These are phyloP conservation scores for Ascosphaera pollenicola DNA, from an alignment of 2,329 filamentous ascomycete genomes.

Conservation along the genomic window DNA sequence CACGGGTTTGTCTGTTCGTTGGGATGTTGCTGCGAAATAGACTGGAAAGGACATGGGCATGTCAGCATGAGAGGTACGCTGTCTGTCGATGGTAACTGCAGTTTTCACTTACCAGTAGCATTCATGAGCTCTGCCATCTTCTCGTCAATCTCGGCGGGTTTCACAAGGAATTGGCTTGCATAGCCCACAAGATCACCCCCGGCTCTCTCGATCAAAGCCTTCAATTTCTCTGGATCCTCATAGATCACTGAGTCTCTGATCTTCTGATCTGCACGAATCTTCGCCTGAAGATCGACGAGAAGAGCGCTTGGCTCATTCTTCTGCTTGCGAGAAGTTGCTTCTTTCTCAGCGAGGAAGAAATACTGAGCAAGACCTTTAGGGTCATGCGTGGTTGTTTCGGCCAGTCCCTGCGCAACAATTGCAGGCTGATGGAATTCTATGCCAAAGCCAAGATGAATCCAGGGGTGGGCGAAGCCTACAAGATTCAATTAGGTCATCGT, in stretches of 20 bases:
- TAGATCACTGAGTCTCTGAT: constrained; percentile 31
- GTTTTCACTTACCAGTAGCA: constrained; percentile 22
- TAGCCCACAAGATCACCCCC: constrained; percentile 39
- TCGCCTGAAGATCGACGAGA: constrained; percentile 39
- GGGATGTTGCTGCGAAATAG: constrained; percentile 38
- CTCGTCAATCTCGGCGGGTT: constrained; percentile 32
- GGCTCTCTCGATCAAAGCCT: constrained; percentile 45
- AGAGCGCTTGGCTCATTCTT: constrained; percentile 10
- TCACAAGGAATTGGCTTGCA: constrained; percentile 36
- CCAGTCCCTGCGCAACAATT: constrained; percentile 58
- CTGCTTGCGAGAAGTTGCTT: constrained; percentile 10
- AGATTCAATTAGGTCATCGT: constrained; percentile 1
- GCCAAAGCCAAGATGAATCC: constrained; percentile 72
- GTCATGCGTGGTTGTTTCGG: constrained; percentile 50
- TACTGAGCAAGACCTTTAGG: constrained; percentile 30
- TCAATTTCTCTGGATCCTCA: constrained; percentile 40
- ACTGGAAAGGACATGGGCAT: constrained; percentile 13
- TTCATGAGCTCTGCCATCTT: constrained; percentile 50
- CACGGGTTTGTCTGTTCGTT: constrained; percentile 38
- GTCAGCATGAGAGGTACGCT: neutral
- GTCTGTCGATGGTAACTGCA: neutral
- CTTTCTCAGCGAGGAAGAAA: constrained; percentile 22
- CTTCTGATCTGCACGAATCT: constrained; percentile 33
- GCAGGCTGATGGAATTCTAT: constrained; percentile 65
- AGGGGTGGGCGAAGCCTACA: constrained; percentile 48